Base-by-base conservation (phyloP, 768 basidiomycete species). In the Tephrocybe sp. region DNA sequence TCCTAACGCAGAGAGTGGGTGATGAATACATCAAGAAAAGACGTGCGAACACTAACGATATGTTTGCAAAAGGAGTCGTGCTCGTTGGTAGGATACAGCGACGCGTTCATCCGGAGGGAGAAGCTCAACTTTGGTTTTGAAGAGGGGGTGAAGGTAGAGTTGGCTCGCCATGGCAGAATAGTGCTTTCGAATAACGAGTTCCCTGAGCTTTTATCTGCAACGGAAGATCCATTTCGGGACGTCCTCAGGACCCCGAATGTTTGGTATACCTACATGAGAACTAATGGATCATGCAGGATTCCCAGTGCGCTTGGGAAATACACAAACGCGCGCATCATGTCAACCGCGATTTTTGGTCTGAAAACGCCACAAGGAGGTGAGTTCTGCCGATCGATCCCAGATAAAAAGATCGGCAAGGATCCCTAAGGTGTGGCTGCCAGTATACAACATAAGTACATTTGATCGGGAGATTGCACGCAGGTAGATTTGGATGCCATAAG, bases 61-160 rank as follows among this genome's bases (percentile, higher is more conserved):
- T 21, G 78, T 76, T 42, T 72, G 70, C 62, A 78, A 57, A 33
- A 80, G 61, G n/a, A 79, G 64, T 47, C 61, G 70, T 2, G 78
- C 77, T 47, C 79, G 64, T 54, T 75, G 65, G 51, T 80, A 82
- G 1, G 79, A 77, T 3, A 82, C 57, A 10, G 70, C 68, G 18
- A 78, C 68, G 42, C 73, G 69, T 45, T 79, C 75, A 55, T 79
- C 73, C 4, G 59, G 59, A 1, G 73, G 64, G 47, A 79, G 69
- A 33, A 70, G 69, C 54, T 79, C 78, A 6, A 69, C 64, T 52
- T 61, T 69, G 47, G 58, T 57, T 45, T 66, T 66, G 66, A 79
- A 80, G 45, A 81, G 69, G 24, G 78, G 75, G 50, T 79, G 72
- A 11, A 57, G 58, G 58, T 69, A 64, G 39, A 76, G 69, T 49